Percentiles rank a stretch among this genome's conserved stretches.
phyloP scores from a whole-genome alignment of 108 stramenopile genomes.

The Conticribra guillardii region DNA sequence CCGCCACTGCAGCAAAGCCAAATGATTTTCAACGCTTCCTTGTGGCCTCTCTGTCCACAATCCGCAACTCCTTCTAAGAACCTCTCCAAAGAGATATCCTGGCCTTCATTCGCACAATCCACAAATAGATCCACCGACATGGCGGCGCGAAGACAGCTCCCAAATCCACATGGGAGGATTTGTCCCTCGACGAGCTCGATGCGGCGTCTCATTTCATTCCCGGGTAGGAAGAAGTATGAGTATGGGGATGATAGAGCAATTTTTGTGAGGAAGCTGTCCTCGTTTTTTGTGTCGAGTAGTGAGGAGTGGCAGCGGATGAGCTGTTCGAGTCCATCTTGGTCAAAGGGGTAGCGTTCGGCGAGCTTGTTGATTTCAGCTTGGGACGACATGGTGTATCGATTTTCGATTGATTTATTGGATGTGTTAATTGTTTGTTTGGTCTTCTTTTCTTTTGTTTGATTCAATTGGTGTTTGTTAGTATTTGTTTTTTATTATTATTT shows the following conservation, averaged over 20 bases:
- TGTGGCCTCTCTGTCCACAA: constrained; percentile 48
- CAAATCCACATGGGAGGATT: constrained; percentile 55
- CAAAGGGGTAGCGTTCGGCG: constrained; percentile 59
- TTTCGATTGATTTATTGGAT: background rate
- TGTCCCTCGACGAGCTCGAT: constrained; percentile 49
- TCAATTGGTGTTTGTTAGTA: background rate
- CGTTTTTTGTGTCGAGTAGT: constrained; percentile 31
- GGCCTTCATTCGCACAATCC: constrained; percentile 46
- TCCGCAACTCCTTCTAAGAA: constrained; percentile 53
- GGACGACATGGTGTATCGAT: constrained; percentile 41
- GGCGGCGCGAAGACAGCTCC: constrained; percentile 44
- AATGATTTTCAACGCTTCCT: constrained; percentile 43
- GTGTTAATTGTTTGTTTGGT: background rate
- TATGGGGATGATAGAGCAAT: constrained; percentile 56
- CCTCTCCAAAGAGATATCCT: constrained; percentile 34
- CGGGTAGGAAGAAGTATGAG: constrained; percentile 60
- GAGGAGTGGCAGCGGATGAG: constrained; percentile 52
- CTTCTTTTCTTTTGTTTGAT: constrained; percentile 5
- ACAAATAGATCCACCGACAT: constrained; percentile 57
- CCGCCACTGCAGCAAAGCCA: constrained; percentile 39
- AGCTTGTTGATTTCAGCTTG: constrained; percentile 50
- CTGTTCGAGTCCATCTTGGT: constrained; percentile 54
- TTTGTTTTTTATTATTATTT: background rate
- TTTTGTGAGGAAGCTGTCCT: constrained; percentile 49
- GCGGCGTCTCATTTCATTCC: constrained; percentile 51